Percentiles rank a stretch among this genome's conserved stretches.
Conservation (phyloP, 495 filamentous ascomycete genomes). For the Astrothelium macrocarpum region DNA sequence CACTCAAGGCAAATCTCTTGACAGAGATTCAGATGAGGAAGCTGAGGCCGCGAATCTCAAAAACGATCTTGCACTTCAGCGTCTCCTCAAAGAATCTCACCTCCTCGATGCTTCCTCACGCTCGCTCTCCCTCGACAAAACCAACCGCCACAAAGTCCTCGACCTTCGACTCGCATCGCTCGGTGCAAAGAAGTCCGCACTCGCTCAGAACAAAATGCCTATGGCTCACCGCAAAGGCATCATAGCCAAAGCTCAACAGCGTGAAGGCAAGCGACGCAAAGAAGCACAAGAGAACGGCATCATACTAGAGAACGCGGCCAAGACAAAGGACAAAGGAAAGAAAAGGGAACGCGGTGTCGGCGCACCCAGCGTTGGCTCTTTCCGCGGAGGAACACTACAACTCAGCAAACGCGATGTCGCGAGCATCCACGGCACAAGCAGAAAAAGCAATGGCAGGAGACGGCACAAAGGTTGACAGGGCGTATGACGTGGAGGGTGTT, state of each 20-base stretch:
- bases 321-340: conserved; percentile 32
- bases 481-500: background rate
- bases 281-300: conserved; percentile 88
- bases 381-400: conserved; percentile 67
- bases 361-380: conserved; percentile 66
- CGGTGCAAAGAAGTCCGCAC: conserved; percentile 65
- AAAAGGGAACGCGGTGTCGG: conserved; percentile 59
- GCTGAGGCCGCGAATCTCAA: conserved; percentile 60
- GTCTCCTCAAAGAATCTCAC: conserved; percentile 84
- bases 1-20: conserved; percentile 18
- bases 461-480: background rate
- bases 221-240: conserved; percentile 74
- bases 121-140: conserved; percentile 27
- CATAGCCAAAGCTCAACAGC: conserved; percentile 46
- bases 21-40: conserved; percentile 37
- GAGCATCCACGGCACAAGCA: conserved; percentile 47
- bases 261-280: conserved; percentile 59
- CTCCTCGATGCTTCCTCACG: conserved; percentile 59
- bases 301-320: conserved; percentile 62
- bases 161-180: conserved; percentile 74
- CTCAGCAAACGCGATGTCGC: conserved; percentile 68
- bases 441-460: conserved; percentile 8
- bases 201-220: conserved; percentile 73
- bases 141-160: conserved; percentile 61
- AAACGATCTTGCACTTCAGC: conserved; percentile 85